Evolutionary conservation across 2,329 filamentous ascomycete genomes (phyloP), one percentile per base, ranked within the genome.

Genomic region (Aspergillus carbonarius): DNA sequence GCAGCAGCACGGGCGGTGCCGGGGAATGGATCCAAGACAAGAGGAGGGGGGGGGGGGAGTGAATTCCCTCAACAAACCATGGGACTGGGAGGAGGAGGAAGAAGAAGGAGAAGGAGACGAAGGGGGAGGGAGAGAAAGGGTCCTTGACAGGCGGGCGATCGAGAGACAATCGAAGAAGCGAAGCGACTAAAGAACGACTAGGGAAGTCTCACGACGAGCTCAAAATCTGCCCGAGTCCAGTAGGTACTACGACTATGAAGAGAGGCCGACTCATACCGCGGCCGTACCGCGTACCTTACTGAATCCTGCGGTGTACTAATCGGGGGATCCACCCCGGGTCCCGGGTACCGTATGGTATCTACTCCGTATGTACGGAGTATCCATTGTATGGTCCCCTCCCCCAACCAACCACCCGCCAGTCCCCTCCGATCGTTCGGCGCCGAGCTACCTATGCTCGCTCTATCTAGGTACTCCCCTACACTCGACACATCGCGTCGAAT

Each of bases 1-100:
- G 49, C 55, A 52, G 35, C 27, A 39, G 53, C 49, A 46, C 60
- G 56, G 60, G 54, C 58, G 61, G 54, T 46, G 47, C 61, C 59
- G 61, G 57, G 57, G 37, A 57, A 20, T 34, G 49, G 49, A 56
- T 30, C 50, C 54, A 59, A 53, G 55, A 39, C 46, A 50, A 55
- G 47, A 39, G 46, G n/a, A n/a, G n/a, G n/a, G n/a, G n/a, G n/a
- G n/a, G n/a, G n/a, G n/a, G 46, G 37, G 34, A 48, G 54, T 54
- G 34, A 37, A 35, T 39, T 56, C 46, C 37, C 44, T 48, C 44
- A 48, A 48, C 44, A 48, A 30, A 30, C 44, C 44, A 48, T 48
- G 39, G 39, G 30, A 32, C 30, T 40, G 44, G 44, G 25, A 6
- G 32, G 23, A 27, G 44, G 54, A 12, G 15, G 20, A 55, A 35